phyloP scores from a whole-genome alignment of 257 asterid genomes.

The Verbena officinalis region DNA sequence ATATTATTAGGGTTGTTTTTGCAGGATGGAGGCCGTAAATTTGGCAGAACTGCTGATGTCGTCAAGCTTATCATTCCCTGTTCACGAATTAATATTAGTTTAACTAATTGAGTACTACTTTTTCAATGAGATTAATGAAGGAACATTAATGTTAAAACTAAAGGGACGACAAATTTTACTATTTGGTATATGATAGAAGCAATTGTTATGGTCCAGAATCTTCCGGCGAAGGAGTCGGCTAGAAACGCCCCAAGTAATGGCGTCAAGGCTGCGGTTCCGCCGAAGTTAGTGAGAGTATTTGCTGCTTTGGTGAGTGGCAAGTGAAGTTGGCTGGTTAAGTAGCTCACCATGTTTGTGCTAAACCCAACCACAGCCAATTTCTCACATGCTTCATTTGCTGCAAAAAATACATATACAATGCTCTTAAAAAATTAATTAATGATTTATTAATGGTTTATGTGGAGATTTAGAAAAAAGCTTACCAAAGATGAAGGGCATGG shows the following conservation, averaged over 20 bases:
- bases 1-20: conserved; percentile 23
- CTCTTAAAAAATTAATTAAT: no score
- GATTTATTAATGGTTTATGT: no score
- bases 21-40: conserved; percentile 74
- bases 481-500: conserved; percentile 98
- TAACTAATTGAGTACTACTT: neutral
- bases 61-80: conserved; percentile 86
- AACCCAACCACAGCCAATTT: conserved; percentile 93
- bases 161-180: conserved; percentile 38
- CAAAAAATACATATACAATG: conserved; percentile 23
- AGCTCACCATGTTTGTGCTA: conserved; percentile 77
- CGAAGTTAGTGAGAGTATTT: conserved; percentile 82
- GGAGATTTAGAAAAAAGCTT: conserved; percentile 31
- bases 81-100: neutral
- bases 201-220: conserved; percentile 86
- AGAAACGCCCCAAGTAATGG: conserved; percentile 88
- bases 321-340: conserved; percentile 74
- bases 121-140: neutral
- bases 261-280: conserved; percentile 89
- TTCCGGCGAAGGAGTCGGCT: conserved; percentile 84
- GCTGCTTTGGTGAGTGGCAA: conserved; percentile 86
- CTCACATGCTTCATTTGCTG: conserved; percentile 89
- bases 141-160: no score
- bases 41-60: conserved; percentile 66
- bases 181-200: conserved; percentile 84